Conservation (phyloP, 768 basidiomycete species). For the Termitomyces sp. region DNA sequence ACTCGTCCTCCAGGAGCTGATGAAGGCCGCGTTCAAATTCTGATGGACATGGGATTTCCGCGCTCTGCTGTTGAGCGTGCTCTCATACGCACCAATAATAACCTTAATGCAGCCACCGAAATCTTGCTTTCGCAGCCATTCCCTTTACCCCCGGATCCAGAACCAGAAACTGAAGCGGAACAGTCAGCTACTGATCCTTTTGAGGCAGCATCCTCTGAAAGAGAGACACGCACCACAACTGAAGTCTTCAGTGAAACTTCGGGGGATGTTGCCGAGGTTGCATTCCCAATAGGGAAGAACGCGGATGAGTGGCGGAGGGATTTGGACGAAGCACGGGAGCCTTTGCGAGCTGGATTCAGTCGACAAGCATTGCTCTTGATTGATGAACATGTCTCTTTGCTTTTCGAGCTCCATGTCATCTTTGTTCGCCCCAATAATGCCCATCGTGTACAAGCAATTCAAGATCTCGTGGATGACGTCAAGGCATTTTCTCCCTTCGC, state of each 20-base stretch:
- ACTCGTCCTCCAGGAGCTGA: constrained; percentile 51
- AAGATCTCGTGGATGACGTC: constrained; percentile 74
- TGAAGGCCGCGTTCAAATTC: constrained; percentile 72
- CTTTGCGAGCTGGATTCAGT: constrained; percentile 60
- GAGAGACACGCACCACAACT: constrained; percentile 20
- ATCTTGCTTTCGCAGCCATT: constrained; percentile 79
- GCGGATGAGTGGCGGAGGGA: constrained; percentile 62
- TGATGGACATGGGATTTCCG: constrained; percentile 97
- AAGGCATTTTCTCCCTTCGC: constrained; percentile 60
- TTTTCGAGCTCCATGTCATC: constrained; percentile 83
- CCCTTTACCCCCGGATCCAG: constrained; percentile 66
- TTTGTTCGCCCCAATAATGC: constrained; percentile 63
- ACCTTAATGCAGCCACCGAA: constrained; percentile 85
- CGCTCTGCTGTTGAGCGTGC: constrained; percentile 85
- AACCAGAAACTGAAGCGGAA: constrained; percentile 29
- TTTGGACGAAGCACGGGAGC: constrained; percentile 61
- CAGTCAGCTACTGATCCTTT: constrained; percentile 13
- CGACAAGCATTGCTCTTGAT: constrained; percentile 71
- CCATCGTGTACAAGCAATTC: constrained; percentile 62
- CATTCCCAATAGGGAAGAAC: constrained; percentile 33
- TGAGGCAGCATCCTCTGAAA: constrained; percentile 20
- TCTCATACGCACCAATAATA: constrained; percentile 79
- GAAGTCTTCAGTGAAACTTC: constrained; percentile 23
- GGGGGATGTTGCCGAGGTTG: constrained; percentile 9
- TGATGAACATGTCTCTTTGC: constrained; percentile 81